These are phyloP conservation scores for Apiospora saccharicola DNA, from an alignment of 2,329 filamentous ascomycete species.

Conservation along the genomic window DNA sequence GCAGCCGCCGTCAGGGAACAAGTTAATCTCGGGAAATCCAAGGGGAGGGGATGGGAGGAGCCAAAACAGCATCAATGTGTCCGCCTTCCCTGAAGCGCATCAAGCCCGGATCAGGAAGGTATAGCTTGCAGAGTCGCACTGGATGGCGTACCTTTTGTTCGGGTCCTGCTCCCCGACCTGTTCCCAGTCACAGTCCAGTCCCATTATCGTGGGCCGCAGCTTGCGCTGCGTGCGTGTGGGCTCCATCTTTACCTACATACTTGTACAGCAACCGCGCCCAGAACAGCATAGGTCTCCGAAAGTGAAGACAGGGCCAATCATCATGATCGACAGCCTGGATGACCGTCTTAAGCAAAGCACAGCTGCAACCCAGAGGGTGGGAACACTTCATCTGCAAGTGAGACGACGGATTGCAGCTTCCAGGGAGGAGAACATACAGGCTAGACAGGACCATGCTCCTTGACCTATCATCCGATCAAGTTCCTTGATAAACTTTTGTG, in stretches of 20 bases:
- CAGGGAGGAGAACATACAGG: constrained; percentile 8
- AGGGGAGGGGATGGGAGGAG: constrained; percentile 8
- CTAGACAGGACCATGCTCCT: neutral
- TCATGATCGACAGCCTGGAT: constrained; percentile 21
- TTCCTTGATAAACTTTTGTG: neutral
- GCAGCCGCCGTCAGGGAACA: constrained; percentile 19
- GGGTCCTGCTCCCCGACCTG: constrained; percentile 22
- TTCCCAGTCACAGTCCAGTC: neutral
- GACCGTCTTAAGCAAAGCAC: neutral
- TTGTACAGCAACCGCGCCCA: neutral
- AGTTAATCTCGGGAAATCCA: constrained; percentile 23
- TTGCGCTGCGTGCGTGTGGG: neutral
- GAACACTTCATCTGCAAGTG: constrained; percentile 9
- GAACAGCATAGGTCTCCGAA: constrained; percentile 13
- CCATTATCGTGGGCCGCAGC: constrained; percentile 9
- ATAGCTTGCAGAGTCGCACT: constrained; percentile 17
- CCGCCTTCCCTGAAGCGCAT: constrained; percentile 24
- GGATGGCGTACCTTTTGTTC: constrained; percentile 18
- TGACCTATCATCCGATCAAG: neutral
- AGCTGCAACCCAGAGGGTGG: constrained; percentile 3
- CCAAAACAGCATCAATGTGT: neutral
- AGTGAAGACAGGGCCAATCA: constrained; percentile 15
- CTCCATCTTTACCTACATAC: neutral
- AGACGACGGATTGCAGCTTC: neutral
- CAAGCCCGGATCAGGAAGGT: constrained; percentile 21